A percentile compares a stretch with the other conserved stretches of the same genome.
Evolutionary conservation across 441 rosid genomes (phyloP).

Genomic region (Pelargonium myrrhifolium): DNA sequence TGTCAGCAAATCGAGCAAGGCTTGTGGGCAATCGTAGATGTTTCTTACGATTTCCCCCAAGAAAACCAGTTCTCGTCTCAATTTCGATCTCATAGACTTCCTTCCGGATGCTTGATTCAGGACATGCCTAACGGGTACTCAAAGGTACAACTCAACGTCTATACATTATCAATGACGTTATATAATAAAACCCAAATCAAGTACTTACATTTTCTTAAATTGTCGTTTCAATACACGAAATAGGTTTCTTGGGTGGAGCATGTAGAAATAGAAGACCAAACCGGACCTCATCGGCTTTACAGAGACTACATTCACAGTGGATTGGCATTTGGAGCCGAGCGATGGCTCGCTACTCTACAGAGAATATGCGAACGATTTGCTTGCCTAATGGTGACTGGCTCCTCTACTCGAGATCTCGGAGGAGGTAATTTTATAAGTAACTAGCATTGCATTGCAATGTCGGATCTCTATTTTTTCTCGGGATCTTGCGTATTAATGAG

Average conservation of each 20-base stretch:
- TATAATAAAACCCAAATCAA: background rate
- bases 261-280: slow-evolving; percentile 69
- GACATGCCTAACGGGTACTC: slow-evolving; percentile 95
- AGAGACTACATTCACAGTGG: slow-evolving; percentile 60
- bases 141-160: slow-evolving; percentile 38
- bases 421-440: slow-evolving; percentile 47
- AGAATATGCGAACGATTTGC: slow-evolving; percentile 84
- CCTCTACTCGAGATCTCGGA: slow-evolving; percentile 63
- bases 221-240: slow-evolving; percentile 10
- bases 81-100: slow-evolving; percentile 52
- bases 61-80: slow-evolving; percentile 46
- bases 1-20: slow-evolving; percentile 92
- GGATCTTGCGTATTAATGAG: too few relatives aligned
- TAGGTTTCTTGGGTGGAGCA: slow-evolving; percentile 96
- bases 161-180: background rate
- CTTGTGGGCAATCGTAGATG: slow-evolving; percentile 73
- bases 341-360: slow-evolving; percentile 73
- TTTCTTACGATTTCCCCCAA: slow-evolving; percentile 66
- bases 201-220: background rate
- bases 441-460: background rate
- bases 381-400: slow-evolving; percentile 55
- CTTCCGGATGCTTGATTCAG: slow-evolving; percentile 96
- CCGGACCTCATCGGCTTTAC: slow-evolving; percentile 46
- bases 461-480: background rate
- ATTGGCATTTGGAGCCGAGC: slow-evolving; percentile 78